Evolutionary conservation across 164 flowering plant genomes (phyloP).

Genomic region (Malania oleifera): DNA sequence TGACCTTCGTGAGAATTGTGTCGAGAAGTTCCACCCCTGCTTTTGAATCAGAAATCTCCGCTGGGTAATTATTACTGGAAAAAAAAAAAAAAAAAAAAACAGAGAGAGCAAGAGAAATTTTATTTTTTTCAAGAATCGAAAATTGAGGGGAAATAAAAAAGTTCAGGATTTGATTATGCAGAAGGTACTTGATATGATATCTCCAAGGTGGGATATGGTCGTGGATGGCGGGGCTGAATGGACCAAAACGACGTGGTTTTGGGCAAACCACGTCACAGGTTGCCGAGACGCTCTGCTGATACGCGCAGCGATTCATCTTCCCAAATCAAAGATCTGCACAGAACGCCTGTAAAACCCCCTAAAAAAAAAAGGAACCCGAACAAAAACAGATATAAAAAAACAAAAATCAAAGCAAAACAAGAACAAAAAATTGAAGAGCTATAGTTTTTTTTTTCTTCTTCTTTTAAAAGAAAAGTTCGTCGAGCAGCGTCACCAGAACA

Average conservation of each 20-base stretch:
- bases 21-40: conserved; percentile 39
- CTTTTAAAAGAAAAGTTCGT: too few relatives aligned
- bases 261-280: conserved; percentile 38
- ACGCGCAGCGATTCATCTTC: conserved; percentile 23
- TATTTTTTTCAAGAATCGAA: background rate
- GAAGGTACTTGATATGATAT: conserved; percentile 16
- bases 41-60: conserved; percentile 25
- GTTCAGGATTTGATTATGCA: background rate
- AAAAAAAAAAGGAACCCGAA: too few relatives aligned
- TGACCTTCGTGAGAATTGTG: conserved; percentile 30
- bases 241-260: conserved; percentile 36
- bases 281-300: conserved; percentile 23
- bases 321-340: background rate
- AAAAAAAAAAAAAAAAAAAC: conserved; percentile 1
- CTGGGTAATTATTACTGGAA: conserved; percentile 6
- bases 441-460: too few relatives aligned
- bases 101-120: background rate
- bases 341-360: too few relatives aligned
- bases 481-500: too few relatives aligned
- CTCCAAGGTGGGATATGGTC: conserved; percentile 19
- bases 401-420: too few relatives aligned
- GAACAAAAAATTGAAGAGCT: too few relatives aligned
- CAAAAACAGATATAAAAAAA: too few relatives aligned
- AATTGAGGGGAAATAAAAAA: background rate
- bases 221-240: conserved; percentile 9